Conservation (phyloP, 805 yeast species). For the Teunomyces stri region DNA sequence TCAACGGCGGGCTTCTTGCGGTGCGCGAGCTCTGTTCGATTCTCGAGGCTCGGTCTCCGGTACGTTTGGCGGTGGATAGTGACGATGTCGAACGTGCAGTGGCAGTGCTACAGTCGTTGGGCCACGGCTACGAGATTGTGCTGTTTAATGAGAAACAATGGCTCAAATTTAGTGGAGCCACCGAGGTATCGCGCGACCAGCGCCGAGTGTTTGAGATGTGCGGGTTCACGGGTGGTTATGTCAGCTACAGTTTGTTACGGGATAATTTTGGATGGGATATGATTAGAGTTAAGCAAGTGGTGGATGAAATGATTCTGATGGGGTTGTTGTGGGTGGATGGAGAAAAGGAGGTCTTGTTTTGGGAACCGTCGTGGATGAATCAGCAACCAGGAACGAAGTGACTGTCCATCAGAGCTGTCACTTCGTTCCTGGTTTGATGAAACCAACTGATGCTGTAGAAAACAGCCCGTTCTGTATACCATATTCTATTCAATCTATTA, state of each 20-base stretch:
- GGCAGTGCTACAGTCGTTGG: slow-evolving; percentile 51
- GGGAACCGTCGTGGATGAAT: slow-evolving; percentile 77
- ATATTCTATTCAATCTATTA: too few species aligned
- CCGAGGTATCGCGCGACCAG: slow-evolving; percentile 54
- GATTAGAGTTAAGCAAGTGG: slow-evolving; percentile 56
- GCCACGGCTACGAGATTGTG: slow-evolving; percentile 68
- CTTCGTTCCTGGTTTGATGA: too few species aligned
- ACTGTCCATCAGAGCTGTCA: too few species aligned
- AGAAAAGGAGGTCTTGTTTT: slow-evolving; percentile 46
- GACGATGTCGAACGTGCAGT: slow-evolving; percentile 60
- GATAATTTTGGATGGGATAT: slow-evolving; percentile 79
- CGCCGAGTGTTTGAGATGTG: slow-evolving; percentile 70
- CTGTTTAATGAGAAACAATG: slow-evolving; percentile 57
- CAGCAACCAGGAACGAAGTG: too few species aligned
- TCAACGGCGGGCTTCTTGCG: slow-evolving; percentile 81
- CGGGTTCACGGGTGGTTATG: slow-evolving; percentile 70
- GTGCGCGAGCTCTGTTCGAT: slow-evolving; percentile 42
- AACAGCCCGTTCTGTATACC: too few species aligned
- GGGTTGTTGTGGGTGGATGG: slow-evolving; percentile 88
- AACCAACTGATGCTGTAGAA: too few species aligned
- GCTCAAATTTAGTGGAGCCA: slow-evolving; percentile 35
- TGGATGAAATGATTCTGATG: slow-evolving; percentile 75
- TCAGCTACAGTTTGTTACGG: slow-evolving; percentile 56
- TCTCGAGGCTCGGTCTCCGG: slow-evolving; percentile 27
- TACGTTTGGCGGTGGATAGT: slow-evolving; percentile 33